Percentiles rank a stretch among this genome's conserved stretches.
Evolutionary conservation across 208 protist species (phyloP).

Genomic region (Trichomonas gallinae): DNA sequence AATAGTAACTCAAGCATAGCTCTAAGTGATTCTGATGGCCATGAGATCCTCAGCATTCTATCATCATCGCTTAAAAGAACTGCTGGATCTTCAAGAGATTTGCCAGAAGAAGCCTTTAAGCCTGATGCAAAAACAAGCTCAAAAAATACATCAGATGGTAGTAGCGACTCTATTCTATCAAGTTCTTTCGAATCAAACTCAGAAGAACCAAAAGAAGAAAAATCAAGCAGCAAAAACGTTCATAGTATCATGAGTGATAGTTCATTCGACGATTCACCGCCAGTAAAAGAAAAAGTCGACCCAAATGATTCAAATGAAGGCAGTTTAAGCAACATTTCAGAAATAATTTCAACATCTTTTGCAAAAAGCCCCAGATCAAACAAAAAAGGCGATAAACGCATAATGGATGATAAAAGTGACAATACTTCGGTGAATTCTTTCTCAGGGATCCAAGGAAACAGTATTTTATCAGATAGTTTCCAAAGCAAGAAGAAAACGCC

Average conservation of each 20-base stretch:
- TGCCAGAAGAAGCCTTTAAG: neutral
- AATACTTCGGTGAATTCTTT: neutral
- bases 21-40: neutral
- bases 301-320: neutral
- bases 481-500: neutral
- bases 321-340: neutral
- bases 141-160: neutral
- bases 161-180: neutral
- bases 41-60: neutral
- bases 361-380: neutral
- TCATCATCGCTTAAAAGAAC: neutral
- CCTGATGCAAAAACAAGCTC: neutral
- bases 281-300: neutral
- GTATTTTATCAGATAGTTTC: neutral
- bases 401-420: neutral
- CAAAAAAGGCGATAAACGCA: neutral
- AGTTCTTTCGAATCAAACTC: neutral
- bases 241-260: neutral
- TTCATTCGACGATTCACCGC: neutral
- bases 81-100: neutral
- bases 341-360: neutral
- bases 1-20: neutral
- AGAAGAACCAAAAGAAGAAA: neutral
- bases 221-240: neutral
- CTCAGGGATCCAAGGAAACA: neutral